phyloP scores from a whole-genome alignment of 2,329 filamentous ascomycete genomes.

The Aspergillus candidus region DNA sequence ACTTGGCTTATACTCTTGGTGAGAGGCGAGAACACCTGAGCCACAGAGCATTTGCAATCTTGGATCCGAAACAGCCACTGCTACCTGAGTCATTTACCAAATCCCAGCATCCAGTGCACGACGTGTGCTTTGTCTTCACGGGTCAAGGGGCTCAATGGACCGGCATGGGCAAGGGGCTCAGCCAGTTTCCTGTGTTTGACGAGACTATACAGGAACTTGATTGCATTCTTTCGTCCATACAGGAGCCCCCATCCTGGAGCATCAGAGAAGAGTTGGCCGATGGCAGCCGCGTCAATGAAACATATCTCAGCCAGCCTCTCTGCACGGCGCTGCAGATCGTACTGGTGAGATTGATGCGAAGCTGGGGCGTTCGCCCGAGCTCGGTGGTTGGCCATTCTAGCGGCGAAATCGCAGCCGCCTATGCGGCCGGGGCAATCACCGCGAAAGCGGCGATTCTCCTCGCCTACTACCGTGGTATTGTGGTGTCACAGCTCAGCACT shows the following conservation, averaged over 20 bases:
- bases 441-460: neutral
- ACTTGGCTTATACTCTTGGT: conserved; percentile 6
- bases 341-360: conserved; percentile 9
- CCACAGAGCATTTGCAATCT: conserved; percentile 5
- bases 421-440: neutral
- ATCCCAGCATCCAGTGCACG: too few relatives aligned
- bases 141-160: conserved; percentile 31
- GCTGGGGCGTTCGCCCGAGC: conserved; percentile 2
- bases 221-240: neutral
- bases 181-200: conserved; percentile 9
- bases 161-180: conserved; percentile 22
- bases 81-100: too few relatives aligned
- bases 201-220: conserved; percentile 4
- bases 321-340: conserved; percentile 16
- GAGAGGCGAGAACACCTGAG: conserved; percentile 5
- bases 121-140: conserved; percentile 21
- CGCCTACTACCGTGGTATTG: neutral
- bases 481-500: neutral
- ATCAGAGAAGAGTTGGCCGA: too few relatives aligned
- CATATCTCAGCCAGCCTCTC: conserved; percentile 8
- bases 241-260: neutral
- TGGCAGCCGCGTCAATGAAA: too few relatives aligned
- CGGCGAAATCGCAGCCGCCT: conserved; percentile 1
- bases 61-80: neutral
- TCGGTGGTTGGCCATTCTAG: conserved; percentile 1